Conservation (phyloP, 352 stramenopile species). For the Phytophthora ramorum region DNA sequence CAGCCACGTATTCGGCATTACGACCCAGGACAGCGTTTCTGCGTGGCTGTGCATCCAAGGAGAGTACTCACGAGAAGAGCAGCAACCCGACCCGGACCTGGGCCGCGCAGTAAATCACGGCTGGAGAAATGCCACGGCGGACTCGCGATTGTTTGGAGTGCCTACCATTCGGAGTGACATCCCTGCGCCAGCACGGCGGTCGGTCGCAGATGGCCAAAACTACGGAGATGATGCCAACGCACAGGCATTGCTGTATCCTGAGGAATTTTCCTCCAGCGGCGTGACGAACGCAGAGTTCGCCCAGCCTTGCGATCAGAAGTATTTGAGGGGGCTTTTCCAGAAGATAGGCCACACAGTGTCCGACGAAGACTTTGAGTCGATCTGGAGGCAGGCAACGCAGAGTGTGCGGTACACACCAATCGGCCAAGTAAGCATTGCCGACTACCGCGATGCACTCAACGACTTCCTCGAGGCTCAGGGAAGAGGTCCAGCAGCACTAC, state of each 20-base stretch:
- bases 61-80: constrained; percentile 79
- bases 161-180: constrained; percentile 91
- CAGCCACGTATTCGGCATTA: constrained; percentile 73
- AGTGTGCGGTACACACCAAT: constrained; percentile 50
- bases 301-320: constrained; percentile 59
- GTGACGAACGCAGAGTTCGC: constrained; percentile 88
- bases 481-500: constrained; percentile 46
- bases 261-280: constrained; percentile 81
- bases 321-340: constrained; percentile 73
- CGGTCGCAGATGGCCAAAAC: constrained; percentile 91
- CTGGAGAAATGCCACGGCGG: constrained; percentile 81
- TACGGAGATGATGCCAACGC: constrained; percentile 89
- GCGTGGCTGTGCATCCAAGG: constrained; percentile 86
- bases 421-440: constrained; percentile 60
- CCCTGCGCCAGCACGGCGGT: constrained; percentile 64
- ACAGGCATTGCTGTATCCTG: constrained; percentile 86
- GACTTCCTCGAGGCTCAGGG: constrained; percentile 66
- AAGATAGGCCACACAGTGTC: constrained; percentile 70
- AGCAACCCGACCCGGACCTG: constrained; percentile 85
- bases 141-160: constrained; percentile 76
- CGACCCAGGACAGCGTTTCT: constrained; percentile 56
- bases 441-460: constrained; percentile 82
- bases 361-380: constrained; percentile 71
- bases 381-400: constrained; percentile 69
- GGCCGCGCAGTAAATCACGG: constrained; percentile 84